These are phyloP conservation scores for Hanseniaspora osmophila DNA, from an alignment of 805 yeast genomes.

Conservation along the genomic window DNA sequence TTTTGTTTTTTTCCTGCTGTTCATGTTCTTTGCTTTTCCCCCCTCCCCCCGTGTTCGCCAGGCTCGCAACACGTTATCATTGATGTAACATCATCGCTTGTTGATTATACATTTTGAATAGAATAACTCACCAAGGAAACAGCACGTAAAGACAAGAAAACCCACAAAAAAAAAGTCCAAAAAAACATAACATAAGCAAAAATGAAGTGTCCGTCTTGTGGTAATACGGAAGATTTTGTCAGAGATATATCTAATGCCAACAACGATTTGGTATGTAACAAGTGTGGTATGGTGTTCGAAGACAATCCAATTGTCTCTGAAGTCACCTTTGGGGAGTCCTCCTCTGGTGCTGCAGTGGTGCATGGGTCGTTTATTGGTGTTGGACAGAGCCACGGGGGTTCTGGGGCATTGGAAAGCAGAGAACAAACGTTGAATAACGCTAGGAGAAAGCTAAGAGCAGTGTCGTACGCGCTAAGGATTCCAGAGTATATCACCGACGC, in stretches of 20 bases:
- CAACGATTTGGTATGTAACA: conserved; percentile 64
- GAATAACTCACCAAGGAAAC: too few relatives aligned
- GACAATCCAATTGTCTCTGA: conserved; percentile 93
- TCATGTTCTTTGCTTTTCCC: too few relatives aligned
- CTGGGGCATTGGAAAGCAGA: conserved; percentile 68
- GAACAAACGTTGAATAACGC: conserved; percentile 85
- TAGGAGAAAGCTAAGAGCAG: conserved; percentile 57
- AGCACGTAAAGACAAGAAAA: not conserved
- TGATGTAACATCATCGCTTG: too few relatives aligned
- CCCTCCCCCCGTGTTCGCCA: too few relatives aligned
- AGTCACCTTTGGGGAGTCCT: conserved; percentile 82
- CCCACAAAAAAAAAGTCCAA: not conserved
- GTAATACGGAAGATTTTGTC: conserved; percentile 32
- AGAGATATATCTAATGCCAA: conserved; percentile 45
- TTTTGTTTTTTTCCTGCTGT: too few relatives aligned
- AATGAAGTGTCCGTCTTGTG: conserved; percentile 32
- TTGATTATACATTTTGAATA: too few relatives aligned
- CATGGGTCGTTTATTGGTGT: conserved; percentile 89
- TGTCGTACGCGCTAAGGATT: conserved; percentile 65
- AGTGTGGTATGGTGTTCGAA: conserved; percentile 78
- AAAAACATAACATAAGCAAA: not conserved
- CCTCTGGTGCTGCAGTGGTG: conserved; percentile 89
- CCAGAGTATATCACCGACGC: conserved; percentile 78
- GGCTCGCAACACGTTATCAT: too few relatives aligned
- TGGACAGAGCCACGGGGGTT: conserved; percentile 67